Evolutionary conservation across 176 grass and related monocot genomes (phyloP).

Genomic region (Musa itinerans): DNA sequence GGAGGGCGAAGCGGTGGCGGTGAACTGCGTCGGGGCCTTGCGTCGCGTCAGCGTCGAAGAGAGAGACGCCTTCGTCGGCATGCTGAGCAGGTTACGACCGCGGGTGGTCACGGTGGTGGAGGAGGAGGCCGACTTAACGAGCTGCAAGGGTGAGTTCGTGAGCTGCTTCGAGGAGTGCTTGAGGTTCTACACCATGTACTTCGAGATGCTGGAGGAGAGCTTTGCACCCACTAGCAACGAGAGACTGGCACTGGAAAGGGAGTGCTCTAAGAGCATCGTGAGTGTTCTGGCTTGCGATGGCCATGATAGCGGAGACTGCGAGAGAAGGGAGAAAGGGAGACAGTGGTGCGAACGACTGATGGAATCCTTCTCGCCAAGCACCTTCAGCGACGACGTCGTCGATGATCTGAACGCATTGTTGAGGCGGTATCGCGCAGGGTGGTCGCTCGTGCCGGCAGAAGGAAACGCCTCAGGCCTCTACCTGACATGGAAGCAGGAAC

Average conservation of each 20-base stretch:
- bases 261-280: slow-evolving; percentile 9
- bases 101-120: slow-evolving; percentile 17
- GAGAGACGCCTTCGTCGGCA: slow-evolving; percentile 8
- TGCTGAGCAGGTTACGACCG: background rate
- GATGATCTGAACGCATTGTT: slow-evolving; percentile 17
- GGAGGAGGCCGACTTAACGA: slow-evolving; percentile 19
- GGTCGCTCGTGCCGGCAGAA: slow-evolving; percentile 5
- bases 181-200: slow-evolving; percentile 11
- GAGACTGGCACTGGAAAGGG: slow-evolving; percentile 16
- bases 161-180: slow-evolving; percentile 21
- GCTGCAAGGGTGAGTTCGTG: background rate
- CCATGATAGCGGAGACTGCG: background rate
- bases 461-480: background rate
- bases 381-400: slow-evolving; percentile 8
- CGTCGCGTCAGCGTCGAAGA: background rate
- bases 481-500: slow-evolving; percentile 20
- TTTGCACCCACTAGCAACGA: slow-evolving; percentile 14
- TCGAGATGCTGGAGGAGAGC: slow-evolving; percentile 28
- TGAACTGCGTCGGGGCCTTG: slow-evolving; percentile 18
- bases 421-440: slow-evolving; percentile 9
- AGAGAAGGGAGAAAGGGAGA: slow-evolving; percentile 21
- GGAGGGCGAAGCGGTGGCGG: slow-evolving; percentile 11
- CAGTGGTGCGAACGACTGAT: slow-evolving; percentile 11
- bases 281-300: background rate
- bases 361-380: background rate